phyloP scores from a whole-genome alignment of 164 flowering plant genomes.

The Liriodendron chinense region DNA sequence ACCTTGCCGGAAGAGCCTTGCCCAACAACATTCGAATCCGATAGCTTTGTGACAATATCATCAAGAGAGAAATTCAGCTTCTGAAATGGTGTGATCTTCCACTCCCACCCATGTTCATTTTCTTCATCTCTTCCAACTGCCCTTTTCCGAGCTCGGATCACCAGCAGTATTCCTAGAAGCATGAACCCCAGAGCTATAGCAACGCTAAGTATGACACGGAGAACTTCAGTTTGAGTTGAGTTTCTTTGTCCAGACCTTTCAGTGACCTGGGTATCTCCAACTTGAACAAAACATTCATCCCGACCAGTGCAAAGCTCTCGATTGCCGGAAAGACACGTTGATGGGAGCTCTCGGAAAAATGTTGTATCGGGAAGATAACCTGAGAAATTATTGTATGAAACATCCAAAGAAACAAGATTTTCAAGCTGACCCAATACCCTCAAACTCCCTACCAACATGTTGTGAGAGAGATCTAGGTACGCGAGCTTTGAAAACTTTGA shows the following conservation, averaged over 20 bases:
- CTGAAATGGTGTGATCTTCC: conserved; percentile 60
- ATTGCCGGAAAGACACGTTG: conserved; percentile 35
- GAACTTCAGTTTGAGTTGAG: conserved; percentile 22
- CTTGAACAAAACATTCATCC: conserved; percentile 21
- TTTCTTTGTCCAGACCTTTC: conserved; percentile 11
- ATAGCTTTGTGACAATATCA: conserved; percentile 36
- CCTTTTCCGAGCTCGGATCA: conserved; percentile 19
- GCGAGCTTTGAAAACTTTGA: conserved; percentile 52
- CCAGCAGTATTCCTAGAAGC: conserved; percentile 14
- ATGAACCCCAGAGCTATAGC: conserved; percentile 15
- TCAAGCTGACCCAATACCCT: conserved; percentile 38
- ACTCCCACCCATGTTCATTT: conserved; percentile 26
- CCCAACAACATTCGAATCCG: conserved; percentile 51
- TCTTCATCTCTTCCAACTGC: conserved; percentile 22
- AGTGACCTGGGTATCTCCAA: neutral
- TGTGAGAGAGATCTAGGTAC: conserved; percentile 54
- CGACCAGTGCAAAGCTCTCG: conserved; percentile 37
- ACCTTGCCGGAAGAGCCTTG: conserved; percentile 61
- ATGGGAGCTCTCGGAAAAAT: conserved; percentile 44
- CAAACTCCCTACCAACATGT: conserved; percentile 44
- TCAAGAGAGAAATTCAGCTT: conserved; percentile 51
- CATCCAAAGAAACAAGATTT: conserved; percentile 55
- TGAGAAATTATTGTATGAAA: conserved; percentile 56
- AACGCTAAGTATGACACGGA: conserved; percentile 26
- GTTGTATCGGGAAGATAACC: conserved; percentile 51